These are phyloP conservation scores for Diutina mesorugosa DNA, from an alignment of 1,139 yeast genomes.

Conservation along the genomic window DNA sequence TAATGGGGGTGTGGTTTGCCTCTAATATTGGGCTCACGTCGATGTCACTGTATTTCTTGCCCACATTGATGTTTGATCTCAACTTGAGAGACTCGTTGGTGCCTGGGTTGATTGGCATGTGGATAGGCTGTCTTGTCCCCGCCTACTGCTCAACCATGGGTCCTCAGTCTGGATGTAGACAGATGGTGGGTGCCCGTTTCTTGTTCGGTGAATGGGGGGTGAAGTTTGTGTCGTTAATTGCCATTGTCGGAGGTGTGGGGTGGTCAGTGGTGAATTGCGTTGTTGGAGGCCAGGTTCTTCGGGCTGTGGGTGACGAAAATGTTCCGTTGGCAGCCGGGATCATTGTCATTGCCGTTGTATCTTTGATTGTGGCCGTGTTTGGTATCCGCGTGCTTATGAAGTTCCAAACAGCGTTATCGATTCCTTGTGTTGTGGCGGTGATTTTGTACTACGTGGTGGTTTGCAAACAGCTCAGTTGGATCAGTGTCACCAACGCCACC, in stretches of 20 bases:
- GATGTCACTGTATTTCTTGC: constrained; percentile 25
- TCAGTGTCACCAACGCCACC: constrained; percentile 8
- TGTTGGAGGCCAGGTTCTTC: constrained; percentile 23
- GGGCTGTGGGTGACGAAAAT: constrained; percentile 13
- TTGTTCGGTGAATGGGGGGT: constrained; percentile 29
- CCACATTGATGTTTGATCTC: constrained; percentile 18
- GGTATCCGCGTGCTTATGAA: constrained; percentile 17
- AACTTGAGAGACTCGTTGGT: constrained; percentile 17
- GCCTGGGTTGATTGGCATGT: constrained; percentile 18
- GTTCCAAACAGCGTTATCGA: constrained; percentile 12
- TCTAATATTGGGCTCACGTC: constrained; percentile 29
- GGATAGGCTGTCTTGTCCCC: constrained; percentile 24
- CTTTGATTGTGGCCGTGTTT: constrained; percentile 20
- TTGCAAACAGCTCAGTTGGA: constrained; percentile 8
- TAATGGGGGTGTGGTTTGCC: constrained; percentile 22
- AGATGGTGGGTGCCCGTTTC: constrained; percentile 26
- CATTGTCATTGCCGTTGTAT: constrained; percentile 15
- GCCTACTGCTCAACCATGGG: constrained; percentile 30
- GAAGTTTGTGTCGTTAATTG: constrained; percentile 19
- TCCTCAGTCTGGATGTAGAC: constrained; percentile 27
- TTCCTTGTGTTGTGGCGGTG: constrained; percentile 12
- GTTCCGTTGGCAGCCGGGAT: constrained; percentile 19
- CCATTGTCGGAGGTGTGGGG: constrained; percentile 25
- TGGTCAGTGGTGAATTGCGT: constrained; percentile 31
- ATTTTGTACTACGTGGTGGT: constrained; percentile 14